Evolutionary conservation across 1,139 yeast genomes (phyloP).

Genomic region (Suhomyces atakaporum): DNA sequence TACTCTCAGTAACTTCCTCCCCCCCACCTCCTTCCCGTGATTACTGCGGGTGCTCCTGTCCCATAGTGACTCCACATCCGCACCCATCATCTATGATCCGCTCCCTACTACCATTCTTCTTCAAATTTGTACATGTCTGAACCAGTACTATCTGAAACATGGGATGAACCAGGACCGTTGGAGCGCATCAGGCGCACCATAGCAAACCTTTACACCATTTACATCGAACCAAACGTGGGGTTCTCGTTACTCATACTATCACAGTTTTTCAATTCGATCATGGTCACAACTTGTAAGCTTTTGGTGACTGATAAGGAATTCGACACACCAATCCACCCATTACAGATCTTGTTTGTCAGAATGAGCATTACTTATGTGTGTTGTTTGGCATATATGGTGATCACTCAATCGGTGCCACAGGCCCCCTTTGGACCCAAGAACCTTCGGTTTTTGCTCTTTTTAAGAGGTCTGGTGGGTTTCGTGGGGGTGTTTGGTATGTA

Average conservation of each 20-base stretch:
- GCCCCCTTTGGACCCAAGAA: conserved; percentile 74
- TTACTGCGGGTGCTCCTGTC: not conserved
- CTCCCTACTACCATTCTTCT: not conserved
- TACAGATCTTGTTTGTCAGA: conserved; percentile 73
- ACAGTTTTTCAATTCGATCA: conserved; percentile 72
- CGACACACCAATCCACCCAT: conserved; percentile 64
- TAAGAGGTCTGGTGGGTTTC: conserved; percentile 78
- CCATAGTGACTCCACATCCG: not conserved
- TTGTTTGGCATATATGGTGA: conserved; percentile 55
- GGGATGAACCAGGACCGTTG: conserved; percentile 3
- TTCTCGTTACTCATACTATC: conserved; percentile 49
- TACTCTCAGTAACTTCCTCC: no score
- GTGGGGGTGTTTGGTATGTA: conserved; percentile 77
- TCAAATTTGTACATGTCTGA: conserved; percentile 2
- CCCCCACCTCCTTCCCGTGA: no score
- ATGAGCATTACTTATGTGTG: conserved; percentile 71
- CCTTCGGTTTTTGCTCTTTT: conserved; percentile 52
- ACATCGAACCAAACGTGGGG: conserved; percentile 35
- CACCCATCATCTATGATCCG: not conserved
- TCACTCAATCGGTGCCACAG: conserved; percentile 52
- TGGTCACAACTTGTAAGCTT: conserved; percentile 75
- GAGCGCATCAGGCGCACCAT: not conserved
- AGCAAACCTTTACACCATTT: conserved; percentile 8
- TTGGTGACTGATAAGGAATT: conserved; percentile 63
- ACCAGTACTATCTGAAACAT: conserved; percentile 7